phyloP scores from a whole-genome alignment of 768 basidiomycete species.

The Rubroboletus pulcherrimus region DNA sequence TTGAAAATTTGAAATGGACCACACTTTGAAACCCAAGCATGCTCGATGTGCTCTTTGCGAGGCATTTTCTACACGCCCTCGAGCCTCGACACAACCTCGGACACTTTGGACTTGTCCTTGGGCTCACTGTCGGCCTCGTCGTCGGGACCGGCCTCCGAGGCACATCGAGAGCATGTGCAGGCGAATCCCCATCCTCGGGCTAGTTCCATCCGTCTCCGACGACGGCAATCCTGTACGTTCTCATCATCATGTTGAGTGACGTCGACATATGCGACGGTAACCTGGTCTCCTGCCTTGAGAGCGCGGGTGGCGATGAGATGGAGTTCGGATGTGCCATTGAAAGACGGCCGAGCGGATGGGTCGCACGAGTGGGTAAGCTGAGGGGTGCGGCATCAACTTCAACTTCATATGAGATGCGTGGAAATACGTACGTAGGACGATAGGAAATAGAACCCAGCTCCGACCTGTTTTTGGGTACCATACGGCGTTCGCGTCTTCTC shows the following conservation, averaged over 20 bases:
- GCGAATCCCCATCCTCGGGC: slow-evolving; percentile 81
- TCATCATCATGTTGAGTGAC: slow-evolving; percentile 54
- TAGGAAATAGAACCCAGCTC: slow-evolving; percentile 69
- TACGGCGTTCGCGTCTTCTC: slow-evolving; percentile 75
- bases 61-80: slow-evolving; percentile 21
- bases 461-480: slow-evolving; percentile 73
- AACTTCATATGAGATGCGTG: neutral
- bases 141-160: slow-evolving; percentile 43
- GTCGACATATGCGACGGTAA: slow-evolving; percentile 76
- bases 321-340: slow-evolving; percentile 67
- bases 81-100: slow-evolving; percentile 32
- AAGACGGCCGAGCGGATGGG: slow-evolving; percentile 63
- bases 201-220: slow-evolving; percentile 67
- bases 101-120: slow-evolving; percentile 52
- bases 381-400: neutral
- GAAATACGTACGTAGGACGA: slow-evolving; percentile 59
- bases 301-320: slow-evolving; percentile 63
- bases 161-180: slow-evolving; percentile 66
- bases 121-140: slow-evolving; percentile 32
- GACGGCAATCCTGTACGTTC: slow-evolving; percentile 49
- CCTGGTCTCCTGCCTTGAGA: slow-evolving; percentile 71
- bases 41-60: neutral
- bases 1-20: neutral
- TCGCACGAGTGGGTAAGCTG: slow-evolving; percentile 71
- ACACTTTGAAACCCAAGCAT: neutral